phyloP scores from a whole-genome alignment of 805 yeast genomes.

The Metschnikowia similis region DNA sequence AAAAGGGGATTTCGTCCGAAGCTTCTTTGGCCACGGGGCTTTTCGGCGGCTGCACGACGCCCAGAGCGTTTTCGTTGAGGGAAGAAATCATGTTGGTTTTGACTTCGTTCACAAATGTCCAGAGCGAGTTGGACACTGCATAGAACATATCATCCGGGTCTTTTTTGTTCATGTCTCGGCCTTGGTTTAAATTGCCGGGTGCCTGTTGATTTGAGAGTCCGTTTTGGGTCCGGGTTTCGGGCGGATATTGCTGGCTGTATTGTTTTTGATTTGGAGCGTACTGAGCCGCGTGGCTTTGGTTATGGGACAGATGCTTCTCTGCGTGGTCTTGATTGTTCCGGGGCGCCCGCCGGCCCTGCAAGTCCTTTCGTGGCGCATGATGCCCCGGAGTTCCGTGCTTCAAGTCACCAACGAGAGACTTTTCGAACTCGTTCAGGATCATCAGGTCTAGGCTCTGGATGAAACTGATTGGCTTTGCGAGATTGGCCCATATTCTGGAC shows the following conservation, averaged over 20 bases:
- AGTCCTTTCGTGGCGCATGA: not conserved
- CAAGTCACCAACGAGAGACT: slow-evolving; percentile 7
- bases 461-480: slow-evolving; percentile 53
- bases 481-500: slow-evolving; percentile 21
- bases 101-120: slow-evolving; percentile 43
- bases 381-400: not conserved
- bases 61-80: slow-evolving; percentile 4
- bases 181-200: not conserved
- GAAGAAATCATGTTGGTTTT: slow-evolving; percentile 18
- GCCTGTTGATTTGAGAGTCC: not conserved
- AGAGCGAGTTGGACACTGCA: slow-evolving; percentile 37
- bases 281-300: not conserved
- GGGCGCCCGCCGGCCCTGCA: not conserved
- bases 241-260: not conserved
- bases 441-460: slow-evolving; percentile 66
- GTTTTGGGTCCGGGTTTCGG: not conserved
- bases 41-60: slow-evolving; percentile 1
- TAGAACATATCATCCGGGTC: slow-evolving; percentile 35
- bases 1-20: not conserved
- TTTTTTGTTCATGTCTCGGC: not conserved
- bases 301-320: not conserved
- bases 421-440: slow-evolving; percentile 61
- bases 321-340: not conserved
- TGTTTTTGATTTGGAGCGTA: not conserved
- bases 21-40: not conserved